phyloP scores from a whole-genome alignment of 2,329 filamentous ascomycete genomes.

The Talaromyces verruculosus region DNA sequence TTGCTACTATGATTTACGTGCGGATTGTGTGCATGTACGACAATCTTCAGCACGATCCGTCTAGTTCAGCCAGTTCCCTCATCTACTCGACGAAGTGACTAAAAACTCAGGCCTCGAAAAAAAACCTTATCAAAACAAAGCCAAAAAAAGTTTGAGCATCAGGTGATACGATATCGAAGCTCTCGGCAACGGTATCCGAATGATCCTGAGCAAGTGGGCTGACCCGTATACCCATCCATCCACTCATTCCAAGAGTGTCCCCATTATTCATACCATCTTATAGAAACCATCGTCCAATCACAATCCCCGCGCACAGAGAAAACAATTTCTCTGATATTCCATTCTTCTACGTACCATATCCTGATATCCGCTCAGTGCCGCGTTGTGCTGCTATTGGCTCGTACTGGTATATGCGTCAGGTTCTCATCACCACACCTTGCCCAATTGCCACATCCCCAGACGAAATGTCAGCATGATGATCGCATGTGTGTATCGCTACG shows the following conservation, averaged over 20 bases:
- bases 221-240: not conserved
- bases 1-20: not conserved
- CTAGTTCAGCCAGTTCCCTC: not conserved
- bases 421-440: not conserved
- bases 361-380: not conserved
- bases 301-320: not conserved
- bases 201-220: not conserved
- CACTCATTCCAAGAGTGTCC: not conserved
- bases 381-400: not conserved
- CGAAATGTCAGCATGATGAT: not conserved
- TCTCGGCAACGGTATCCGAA: not conserved
- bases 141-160: not conserved
- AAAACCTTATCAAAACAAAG: not conserved
- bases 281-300: not conserved
- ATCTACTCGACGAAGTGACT: not conserved
- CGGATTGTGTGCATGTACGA: not conserved
- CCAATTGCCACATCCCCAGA: not conserved
- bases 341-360: not conserved
- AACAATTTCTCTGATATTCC: not conserved
- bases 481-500: not conserved
- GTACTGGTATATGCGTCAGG: not conserved
- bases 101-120: not conserved
- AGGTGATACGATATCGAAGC: not conserved
- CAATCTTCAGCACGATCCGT: not conserved
- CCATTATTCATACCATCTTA: not conserved